Percentiles rank a stretch among this genome's conserved stretches.
Conservation (phyloP, 2,329 filamentous ascomycete genomes). For the Cladorrhinum sp. region DNA sequence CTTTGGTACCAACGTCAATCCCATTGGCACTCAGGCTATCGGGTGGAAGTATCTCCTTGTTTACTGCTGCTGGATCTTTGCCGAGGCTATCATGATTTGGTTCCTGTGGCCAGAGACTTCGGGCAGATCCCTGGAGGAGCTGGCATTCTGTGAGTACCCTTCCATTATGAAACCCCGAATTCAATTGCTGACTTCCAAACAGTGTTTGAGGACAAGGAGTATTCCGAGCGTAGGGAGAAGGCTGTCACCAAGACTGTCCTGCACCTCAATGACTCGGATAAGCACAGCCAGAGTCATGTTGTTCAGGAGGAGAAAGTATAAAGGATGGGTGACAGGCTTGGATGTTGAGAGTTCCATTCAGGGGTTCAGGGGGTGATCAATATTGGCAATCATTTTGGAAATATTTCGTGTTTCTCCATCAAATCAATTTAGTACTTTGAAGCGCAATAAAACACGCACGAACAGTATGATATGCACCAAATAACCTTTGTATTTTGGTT, state of each 20-base stretch:
- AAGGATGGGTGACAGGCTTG: background rate
- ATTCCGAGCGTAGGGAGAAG: slow-evolving; percentile 12
- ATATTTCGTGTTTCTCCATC: background rate
- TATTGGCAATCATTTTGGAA: background rate
- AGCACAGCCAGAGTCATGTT: background rate
- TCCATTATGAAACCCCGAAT: background rate
- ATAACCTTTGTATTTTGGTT: too few relatives aligned
- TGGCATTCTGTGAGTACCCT: slow-evolving; percentile 28
- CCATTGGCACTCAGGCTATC: slow-evolving; percentile 31
- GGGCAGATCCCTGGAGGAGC: slow-evolving; percentile 29
- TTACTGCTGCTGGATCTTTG: slow-evolving; percentile 34
- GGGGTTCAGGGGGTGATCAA: background rate
- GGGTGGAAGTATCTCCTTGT: slow-evolving; percentile 34
- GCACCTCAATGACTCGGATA: slow-evolving; percentile 13
- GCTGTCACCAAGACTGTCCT: slow-evolving; percentile 17
- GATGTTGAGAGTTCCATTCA: too few relatives aligned
- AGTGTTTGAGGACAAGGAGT: slow-evolving; percentile 25
- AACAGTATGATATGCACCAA: too few relatives aligned
- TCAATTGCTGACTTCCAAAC: background rate
- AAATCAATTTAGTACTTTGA: too few relatives aligned
- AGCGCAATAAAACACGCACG: too few relatives aligned
- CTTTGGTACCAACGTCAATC: slow-evolving; percentile 34
- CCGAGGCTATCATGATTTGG: slow-evolving; percentile 29
- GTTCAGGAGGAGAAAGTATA: slow-evolving; percentile 18
- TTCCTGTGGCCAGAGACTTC: slow-evolving; percentile 32